A percentile compares a stretch with the other conserved stretches of the same genome.
Evolutionary conservation across 371 early-diverging fungal genomes (phyloP).

Genomic region (Zopfochytrium polystomum): DNA sequence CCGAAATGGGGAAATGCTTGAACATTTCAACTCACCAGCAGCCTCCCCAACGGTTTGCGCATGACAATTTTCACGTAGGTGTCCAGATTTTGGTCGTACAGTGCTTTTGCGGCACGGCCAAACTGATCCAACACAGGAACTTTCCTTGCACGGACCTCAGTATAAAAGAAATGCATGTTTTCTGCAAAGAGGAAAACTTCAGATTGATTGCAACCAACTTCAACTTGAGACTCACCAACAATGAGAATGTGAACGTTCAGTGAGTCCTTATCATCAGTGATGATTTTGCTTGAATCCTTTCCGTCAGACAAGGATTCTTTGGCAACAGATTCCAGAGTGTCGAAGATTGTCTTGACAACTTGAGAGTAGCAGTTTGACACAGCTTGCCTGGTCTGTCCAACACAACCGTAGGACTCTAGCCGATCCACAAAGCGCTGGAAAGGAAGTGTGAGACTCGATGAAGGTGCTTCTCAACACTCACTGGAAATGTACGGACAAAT

Average conservation of each 20-base stretch:
- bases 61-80: constrained; percentile 84
- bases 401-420: constrained; percentile 50
- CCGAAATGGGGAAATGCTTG: neutral
- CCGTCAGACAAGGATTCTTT: constrained; percentile 60
- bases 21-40: constrained; percentile 56
- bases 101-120: constrained; percentile 77
- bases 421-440: constrained; percentile 70
- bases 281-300: constrained; percentile 41
- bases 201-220: neutral
- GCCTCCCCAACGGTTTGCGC: constrained; percentile 78
- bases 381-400: constrained; percentile 59
- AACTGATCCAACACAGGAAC: constrained; percentile 66
- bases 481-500: constrained; percentile 84
- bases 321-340: constrained; percentile 81
- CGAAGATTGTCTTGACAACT: constrained; percentile 81
- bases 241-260: constrained; percentile 82
- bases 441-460: neutral
- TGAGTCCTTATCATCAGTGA: constrained; percentile 89
- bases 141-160: constrained; percentile 67
- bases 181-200: constrained; percentile 48
- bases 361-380: constrained; percentile 79
- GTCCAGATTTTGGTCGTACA: constrained; percentile 77
- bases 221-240: constrained; percentile 61
- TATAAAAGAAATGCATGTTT: constrained; percentile 88
- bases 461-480: constrained; percentile 27